Evolutionary conservation across 2,329 filamentous ascomycete species (phyloP).

Genomic region (Ascocoryne sarcoides): DNA sequence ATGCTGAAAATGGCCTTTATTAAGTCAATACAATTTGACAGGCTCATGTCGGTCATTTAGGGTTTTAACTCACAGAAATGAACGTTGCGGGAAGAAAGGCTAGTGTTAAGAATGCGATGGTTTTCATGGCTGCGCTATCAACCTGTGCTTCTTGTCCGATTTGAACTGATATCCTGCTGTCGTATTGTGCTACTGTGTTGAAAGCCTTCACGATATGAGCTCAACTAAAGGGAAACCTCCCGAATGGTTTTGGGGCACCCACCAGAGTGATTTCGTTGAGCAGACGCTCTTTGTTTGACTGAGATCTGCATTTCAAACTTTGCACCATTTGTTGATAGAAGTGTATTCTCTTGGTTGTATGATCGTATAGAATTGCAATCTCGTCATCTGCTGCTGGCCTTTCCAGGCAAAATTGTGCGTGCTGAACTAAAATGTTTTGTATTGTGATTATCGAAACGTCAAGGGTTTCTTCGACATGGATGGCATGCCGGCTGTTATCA

Average conservation of each 20-base stretch:
- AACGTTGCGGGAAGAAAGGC: constrained; percentile 29
- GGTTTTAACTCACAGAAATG: background rate
- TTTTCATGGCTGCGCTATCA: constrained; percentile 44
- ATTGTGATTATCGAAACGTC: constrained; percentile 30
- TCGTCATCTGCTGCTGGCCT: background rate
- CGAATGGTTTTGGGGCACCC: background rate
- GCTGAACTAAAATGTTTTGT: background rate
- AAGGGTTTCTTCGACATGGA: constrained; percentile 37
- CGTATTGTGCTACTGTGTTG: constrained; percentile 36
- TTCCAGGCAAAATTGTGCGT: constrained; percentile 1
- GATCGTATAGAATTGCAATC: background rate
- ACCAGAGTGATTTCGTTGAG: constrained; percentile 5
- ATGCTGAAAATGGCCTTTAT: constrained; percentile 3
- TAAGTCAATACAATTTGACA: too few species aligned
- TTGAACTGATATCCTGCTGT: constrained; percentile 31
- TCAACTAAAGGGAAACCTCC: too few species aligned
- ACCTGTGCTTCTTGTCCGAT: constrained; percentile 33
- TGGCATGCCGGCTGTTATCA: constrained; percentile 35
- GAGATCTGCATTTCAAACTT: background rate
- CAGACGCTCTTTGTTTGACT: constrained; percentile 5
- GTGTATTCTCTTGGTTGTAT: background rate
- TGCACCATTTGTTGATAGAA: background rate
- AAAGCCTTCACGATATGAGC: constrained; percentile 22
- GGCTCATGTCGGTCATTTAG: too few species aligned
- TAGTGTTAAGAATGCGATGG: constrained; percentile 40